Evolutionary conservation across 2,329 filamentous ascomycete genomes (phyloP), one percentile per base, ranked within the genome.

Genomic region (Chrysoporthe cubensis): DNA sequence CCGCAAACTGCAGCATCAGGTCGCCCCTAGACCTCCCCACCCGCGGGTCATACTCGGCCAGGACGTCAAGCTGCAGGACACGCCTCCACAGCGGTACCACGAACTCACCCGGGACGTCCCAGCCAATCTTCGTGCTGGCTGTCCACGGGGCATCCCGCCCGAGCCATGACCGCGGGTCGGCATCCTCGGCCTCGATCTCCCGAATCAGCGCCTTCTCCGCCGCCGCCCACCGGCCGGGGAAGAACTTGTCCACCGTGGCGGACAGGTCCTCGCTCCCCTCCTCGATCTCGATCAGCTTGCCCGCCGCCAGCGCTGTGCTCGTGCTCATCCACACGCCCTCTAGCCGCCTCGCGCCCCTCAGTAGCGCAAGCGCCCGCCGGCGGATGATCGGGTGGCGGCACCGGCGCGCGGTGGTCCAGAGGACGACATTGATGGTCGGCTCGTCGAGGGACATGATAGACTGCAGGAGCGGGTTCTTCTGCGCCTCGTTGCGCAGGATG

Each of bases 301-400:
- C 70, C 62, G 75, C 75, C 2, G 76, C 77, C 3, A 68, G 71
- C 8, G 75, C 74, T 1, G 74, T 71, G 1, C 72, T 74, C n/a
- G 72, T 71, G 58, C 77, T 78, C 65, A 73, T 72, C 77, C 76
- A 78, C 67, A 75, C 71, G 2, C 76, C 77, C 43, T 78, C 77
- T 16, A 76, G 76, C 21, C 77, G 66, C n/a, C 75, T 76, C 21
- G 74, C 62, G 32, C 65, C 67, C 16, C 66, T 56, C 6, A 79
- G 60, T 3, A 78, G 69, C 4, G 62, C 50, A 6, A 78, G 61
- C 1, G 73, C 74, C 3, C 73, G 70, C 16, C 75, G 71, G 1
- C 77, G 72, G 0, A 78, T 58, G 37, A 72, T 62, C 0, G 76
- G 74, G 65, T 79, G 77, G 0, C 77, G 74, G 21, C 77, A 79